Conservation (phyloP, 768 basidiomycete species). For the Amanita rimosa region DNA sequence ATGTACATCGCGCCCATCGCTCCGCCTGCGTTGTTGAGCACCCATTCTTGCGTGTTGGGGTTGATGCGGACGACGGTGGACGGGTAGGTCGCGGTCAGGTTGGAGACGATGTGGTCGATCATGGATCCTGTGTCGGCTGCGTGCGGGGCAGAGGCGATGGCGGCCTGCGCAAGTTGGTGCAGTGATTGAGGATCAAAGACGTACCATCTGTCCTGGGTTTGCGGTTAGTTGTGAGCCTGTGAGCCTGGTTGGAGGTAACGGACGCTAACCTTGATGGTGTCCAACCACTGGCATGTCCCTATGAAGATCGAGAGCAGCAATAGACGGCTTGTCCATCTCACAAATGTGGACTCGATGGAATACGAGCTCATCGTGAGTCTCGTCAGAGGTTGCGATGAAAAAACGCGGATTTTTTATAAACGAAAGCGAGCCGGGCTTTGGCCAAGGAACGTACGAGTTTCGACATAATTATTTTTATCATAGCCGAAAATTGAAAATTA, state of each 20-base stretch:
- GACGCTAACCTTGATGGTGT: conserved; percentile 47
- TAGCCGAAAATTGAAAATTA: too few species aligned
- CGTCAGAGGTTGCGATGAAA: not conserved
- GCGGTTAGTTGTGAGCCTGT: too few species aligned
- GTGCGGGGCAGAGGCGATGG: conserved; percentile 48
- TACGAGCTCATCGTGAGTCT: conserved; percentile 2
- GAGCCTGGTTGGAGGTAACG: not conserved
- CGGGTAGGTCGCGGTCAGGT: conserved; percentile 69
- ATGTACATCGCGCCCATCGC: conserved; percentile 99
- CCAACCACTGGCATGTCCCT: conserved; percentile 37
- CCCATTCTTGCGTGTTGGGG: conserved; percentile 68
- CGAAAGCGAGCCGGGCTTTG: not conserved
- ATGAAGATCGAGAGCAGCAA: conserved; percentile 21
- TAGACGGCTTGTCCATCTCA: conserved; percentile 27
- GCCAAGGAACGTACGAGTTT: conserved; percentile 1
- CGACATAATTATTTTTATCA: not conserved
- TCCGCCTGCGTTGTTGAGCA: conserved; percentile 95
- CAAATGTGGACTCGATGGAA: conserved; percentile 4
- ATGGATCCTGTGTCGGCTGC: conserved; percentile 56
- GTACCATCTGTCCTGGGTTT: conserved; percentile 69
- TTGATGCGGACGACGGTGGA: conserved; percentile 42
- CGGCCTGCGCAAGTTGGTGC: conserved; percentile 63
- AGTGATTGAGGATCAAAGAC: conserved; percentile 65
- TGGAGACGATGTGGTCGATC: conserved; percentile 70
- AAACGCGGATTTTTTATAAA: not conserved